These are phyloP conservation scores for Hypoxylon sp. DNA, from an alignment of 2,329 filamentous ascomycete species.

Conservation along the genomic window DNA sequence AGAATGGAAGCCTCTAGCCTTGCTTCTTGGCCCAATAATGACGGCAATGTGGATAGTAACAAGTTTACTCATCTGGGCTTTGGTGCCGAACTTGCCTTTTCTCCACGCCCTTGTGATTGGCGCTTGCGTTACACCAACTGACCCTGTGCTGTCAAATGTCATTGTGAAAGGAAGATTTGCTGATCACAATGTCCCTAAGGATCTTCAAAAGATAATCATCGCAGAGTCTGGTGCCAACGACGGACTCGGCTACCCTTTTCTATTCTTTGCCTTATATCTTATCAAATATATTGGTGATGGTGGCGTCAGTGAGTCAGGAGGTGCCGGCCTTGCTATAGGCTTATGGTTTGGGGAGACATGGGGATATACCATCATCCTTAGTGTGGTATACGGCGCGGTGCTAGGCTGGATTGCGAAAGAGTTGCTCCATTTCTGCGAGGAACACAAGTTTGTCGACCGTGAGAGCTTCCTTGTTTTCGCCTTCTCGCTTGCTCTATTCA, in stretches of 20 bases:
- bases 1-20: conserved; percentile 81
- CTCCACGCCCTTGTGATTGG: conserved; percentile 85
- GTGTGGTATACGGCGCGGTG: conserved; percentile 80
- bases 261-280: conserved; percentile 87
- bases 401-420: conserved; percentile 88
- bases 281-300: conserved; percentile 79
- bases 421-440: conserved; percentile 86
- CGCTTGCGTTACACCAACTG: conserved; percentile 92
- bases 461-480: conserved; percentile 92
- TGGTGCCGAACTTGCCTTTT: conserved; percentile 80
- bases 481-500: conserved; percentile 87
- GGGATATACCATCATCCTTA: conserved; percentile 86
- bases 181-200: conserved; percentile 87
- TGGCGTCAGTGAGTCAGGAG: conserved; percentile 69
- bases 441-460: conserved; percentile 84
- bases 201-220: conserved; percentile 84
- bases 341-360: conserved; percentile 90
- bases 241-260: conserved; percentile 88
- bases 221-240: conserved; percentile 92
- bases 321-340: conserved; percentile 76
- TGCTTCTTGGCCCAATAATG: conserved; percentile 89
- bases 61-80: conserved; percentile 81
- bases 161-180: conserved; percentile 96
- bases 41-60: conserved; percentile 87
- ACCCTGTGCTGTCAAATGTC: conserved; percentile 87